Evolutionary conservation across 495 filamentous ascomycete species (phyloP).

Genomic region (Aspergillus sclerotiicarbonarius): DNA sequence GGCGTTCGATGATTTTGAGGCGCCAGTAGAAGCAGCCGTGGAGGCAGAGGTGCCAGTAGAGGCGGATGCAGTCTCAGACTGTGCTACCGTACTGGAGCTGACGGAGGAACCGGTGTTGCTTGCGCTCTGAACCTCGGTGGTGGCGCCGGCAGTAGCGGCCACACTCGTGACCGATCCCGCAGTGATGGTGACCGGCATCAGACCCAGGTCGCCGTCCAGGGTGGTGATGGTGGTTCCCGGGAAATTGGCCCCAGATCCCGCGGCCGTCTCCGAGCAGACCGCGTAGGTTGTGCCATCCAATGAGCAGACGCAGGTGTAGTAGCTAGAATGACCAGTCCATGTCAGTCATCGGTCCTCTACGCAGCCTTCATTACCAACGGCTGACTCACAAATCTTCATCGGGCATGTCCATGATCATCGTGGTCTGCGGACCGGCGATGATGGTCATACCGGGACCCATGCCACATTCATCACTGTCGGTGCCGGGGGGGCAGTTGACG

Average conservation of each 20-base stretch:
- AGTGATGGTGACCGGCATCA: slow-evolving; percentile 37
- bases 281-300: slow-evolving; percentile 34
- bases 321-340: slow-evolving; percentile 16
- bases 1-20: neutral
- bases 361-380: neutral
- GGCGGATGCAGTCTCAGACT: neutral
- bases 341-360: neutral
- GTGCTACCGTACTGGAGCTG: neutral
- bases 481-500: slow-evolving; percentile 39
- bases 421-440: slow-evolving; percentile 27
- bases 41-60: slow-evolving; percentile 7
- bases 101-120: slow-evolving; percentile 1
- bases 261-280: slow-evolving; percentile 32
- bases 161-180: slow-evolving; percentile 21
- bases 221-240: slow-evolving; percentile 23
- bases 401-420: slow-evolving; percentile 16
- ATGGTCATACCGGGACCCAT: slow-evolving; percentile 32
- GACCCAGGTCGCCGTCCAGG: slow-evolving; percentile 15
- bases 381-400: slow-evolving; percentile 16
- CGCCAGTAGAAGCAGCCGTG: neutral
- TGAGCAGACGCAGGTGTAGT: slow-evolving; percentile 30
- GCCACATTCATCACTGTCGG: slow-evolving; percentile 30
- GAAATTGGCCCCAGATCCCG: slow-evolving; percentile 26
- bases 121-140: neutral
- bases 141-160: slow-evolving; percentile 7